Conservation (phyloP, 805 yeast species). For the Candida insectorum region DNA sequence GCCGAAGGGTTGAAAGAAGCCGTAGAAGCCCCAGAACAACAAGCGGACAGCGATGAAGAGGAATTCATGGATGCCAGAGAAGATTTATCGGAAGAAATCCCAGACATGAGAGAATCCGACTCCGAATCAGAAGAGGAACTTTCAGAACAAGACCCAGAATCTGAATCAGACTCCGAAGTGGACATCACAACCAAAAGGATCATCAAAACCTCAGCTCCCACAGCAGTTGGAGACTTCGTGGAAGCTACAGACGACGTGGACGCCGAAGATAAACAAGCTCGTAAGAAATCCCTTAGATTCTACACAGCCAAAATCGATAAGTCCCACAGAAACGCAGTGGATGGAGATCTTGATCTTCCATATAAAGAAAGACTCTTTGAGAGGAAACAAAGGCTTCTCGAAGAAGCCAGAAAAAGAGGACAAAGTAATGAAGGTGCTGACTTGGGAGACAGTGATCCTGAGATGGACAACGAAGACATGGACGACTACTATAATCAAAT, state of each 20-base stretch:
- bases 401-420: slow-evolving; percentile 88
- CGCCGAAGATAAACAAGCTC: slow-evolving; percentile 75
- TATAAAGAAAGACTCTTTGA: slow-evolving; percentile 87
- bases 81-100: slow-evolving; percentile 8
- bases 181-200: slow-evolving; percentile 53
- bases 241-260: slow-evolving; percentile 77
- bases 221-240: slow-evolving; percentile 49
- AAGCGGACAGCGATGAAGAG: slow-evolving; percentile 6
- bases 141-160: slow-evolving; percentile 16
- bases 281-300: slow-evolving; percentile 83
- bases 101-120: slow-evolving; percentile 11
- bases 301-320: slow-evolving; percentile 96
- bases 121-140: slow-evolving; percentile 17
- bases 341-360: slow-evolving; percentile 92
- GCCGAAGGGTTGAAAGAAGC: slow-evolving; percentile 51
- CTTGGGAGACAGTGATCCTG: slow-evolving; percentile 49
- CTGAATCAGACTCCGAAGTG: slow-evolving; percentile 39
- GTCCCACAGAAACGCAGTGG: slow-evolving; percentile 67
- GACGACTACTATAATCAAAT: slow-evolving; percentile 60
- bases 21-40: neutral
- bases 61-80: slow-evolving; percentile 6
- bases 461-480: slow-evolving; percentile 42
- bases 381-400: slow-evolving; percentile 80
- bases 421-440: slow-evolving; percentile 49
- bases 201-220: slow-evolving; percentile 31